Percentiles rank a stretch among this genome's conserved stretches.
phyloP scores from a whole-genome alignment of 495 filamentous ascomycete species.

The Aspergillus incahuasiensis region DNA sequence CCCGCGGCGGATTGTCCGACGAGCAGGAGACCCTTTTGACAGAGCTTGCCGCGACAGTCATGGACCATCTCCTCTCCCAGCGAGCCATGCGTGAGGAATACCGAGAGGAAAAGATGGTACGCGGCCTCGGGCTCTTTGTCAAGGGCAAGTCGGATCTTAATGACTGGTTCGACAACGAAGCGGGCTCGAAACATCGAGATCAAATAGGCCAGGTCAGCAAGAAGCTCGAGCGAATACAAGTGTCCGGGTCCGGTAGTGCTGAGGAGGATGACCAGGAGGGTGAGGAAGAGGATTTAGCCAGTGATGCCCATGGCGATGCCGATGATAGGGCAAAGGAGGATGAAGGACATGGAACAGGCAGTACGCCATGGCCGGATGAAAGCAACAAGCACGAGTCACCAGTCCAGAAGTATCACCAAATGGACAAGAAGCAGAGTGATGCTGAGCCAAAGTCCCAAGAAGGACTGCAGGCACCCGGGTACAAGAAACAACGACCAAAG shows the following conservation, averaged over 20 bases:
- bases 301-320: no score
- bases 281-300: no score
- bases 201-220: constrained; percentile 11
- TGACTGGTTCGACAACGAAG: constrained; percentile 16
- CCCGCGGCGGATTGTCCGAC: constrained; percentile 16
- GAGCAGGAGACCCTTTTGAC: constrained; percentile 21
- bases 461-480: not conserved
- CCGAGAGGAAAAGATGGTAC: constrained; percentile 50
- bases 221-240: not conserved
- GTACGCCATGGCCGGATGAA: not conserved
- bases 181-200: not conserved
- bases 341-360: not conserved
- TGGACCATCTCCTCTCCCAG: constrained; percentile 52
- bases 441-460: not conserved
- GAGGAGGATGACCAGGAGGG: not conserved
- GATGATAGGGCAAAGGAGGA: no score
- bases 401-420: not conserved
- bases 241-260: not conserved
- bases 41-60: constrained; percentile 47
- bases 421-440: not conserved
- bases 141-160: constrained; percentile 42
- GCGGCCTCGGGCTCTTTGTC: constrained; percentile 51
- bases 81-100: constrained; percentile 46
- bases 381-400: not conserved
- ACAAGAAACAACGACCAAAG: constrained; percentile 12